A percentile compares a stretch with the other conserved stretches of the same genome.
phyloP scores from a whole-genome alignment of 2,329 filamentous ascomycete genomes.

The Allantophomopsis cytisporea region DNA sequence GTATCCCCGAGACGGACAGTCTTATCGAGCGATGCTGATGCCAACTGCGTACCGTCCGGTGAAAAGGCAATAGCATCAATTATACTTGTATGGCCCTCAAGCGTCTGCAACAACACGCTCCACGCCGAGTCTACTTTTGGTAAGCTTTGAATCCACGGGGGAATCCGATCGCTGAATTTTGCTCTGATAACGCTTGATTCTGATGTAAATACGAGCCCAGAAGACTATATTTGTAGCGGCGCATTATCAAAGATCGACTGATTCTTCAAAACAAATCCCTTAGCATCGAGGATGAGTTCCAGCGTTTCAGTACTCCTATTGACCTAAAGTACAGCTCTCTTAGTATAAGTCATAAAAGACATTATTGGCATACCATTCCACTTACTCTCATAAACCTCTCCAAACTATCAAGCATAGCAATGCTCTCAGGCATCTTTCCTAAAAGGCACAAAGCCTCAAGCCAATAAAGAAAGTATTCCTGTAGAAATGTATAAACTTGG shows the following conservation, averaged over 20 bases:
- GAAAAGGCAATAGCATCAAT: constrained; percentile 7
- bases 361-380: neutral
- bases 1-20: constrained; percentile 8
- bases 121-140: constrained; percentile 2
- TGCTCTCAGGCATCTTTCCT: neutral
- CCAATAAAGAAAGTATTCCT: constrained; percentile 22
- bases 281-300: constrained; percentile 4
- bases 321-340: neutral
- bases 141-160: constrained; percentile 3
- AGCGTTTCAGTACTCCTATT: neutral
- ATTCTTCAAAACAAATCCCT: constrained; percentile 3
- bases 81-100: constrained; percentile 3
- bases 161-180: constrained; percentile 1
- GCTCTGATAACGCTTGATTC: constrained; percentile 11
- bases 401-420: neutral
- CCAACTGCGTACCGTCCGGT: constrained; percentile 4
- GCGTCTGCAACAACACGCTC: constrained; percentile 2
- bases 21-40: constrained; percentile 5
- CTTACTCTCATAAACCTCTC: neutral
- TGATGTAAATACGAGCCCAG: constrained; percentile 17
- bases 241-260: constrained; percentile 10
- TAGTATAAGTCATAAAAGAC: neutral
- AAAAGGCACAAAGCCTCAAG: constrained; percentile 2
- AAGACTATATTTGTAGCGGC: constrained; percentile 19
- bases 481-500: constrained; percentile 20